A percentile compares a stretch with the other conserved stretches of the same genome.
Conservation (phyloP, 2,329 filamentous ascomycete genomes). For the Teratosphaeria nubilosa region DNA sequence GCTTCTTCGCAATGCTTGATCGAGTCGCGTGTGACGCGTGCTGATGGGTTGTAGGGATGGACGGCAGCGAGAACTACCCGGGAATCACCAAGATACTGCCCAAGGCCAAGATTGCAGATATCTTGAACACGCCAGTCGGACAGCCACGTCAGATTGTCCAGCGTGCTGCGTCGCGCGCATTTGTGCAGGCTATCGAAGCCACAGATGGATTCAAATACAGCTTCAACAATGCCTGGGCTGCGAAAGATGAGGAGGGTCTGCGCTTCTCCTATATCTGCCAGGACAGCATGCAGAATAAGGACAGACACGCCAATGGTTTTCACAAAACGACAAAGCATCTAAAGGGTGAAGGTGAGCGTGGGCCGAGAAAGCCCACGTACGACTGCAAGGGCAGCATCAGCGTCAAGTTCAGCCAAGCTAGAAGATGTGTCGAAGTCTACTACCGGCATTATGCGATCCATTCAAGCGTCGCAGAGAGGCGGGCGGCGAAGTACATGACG, state of each 20-base stretch:
- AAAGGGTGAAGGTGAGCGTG: constrained; percentile 13
- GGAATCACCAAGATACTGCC: constrained; percentile 8
- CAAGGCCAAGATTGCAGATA: constrained; percentile 11
- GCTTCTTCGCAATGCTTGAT: not conserved
- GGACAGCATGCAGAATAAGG: constrained; percentile 42
- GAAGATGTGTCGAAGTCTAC: constrained; percentile 34
- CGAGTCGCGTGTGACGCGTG: not conserved
- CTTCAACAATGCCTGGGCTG: constrained; percentile 42
- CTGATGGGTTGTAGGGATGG: not conserved
- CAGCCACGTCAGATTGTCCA: constrained; percentile 36
- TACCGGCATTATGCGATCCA: constrained; percentile 39
- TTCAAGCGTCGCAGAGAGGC: constrained; percentile 1
- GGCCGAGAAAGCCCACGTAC: constrained; percentile 34
- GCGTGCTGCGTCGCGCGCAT: constrained; percentile 36
- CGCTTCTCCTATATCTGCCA: constrained; percentile 42
- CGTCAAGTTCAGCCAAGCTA: constrained; percentile 37
- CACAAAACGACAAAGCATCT: constrained; percentile 18
- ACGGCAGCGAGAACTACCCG: constrained; percentile 5
- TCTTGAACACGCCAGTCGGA: constrained; percentile 23
- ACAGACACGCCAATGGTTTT: constrained; percentile 35
- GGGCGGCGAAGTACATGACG: not conserved
- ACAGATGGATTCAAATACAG: constrained; percentile 39
- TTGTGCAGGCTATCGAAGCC: constrained; percentile 34
- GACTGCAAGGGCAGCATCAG: constrained; percentile 39
- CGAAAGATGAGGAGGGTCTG: constrained; percentile 35